A percentile compares a stretch with the other conserved stretches of the same genome.
Conservation (phyloP, 2,329 filamentous ascomycete species). For the Paecilomyces variotii region DNA sequence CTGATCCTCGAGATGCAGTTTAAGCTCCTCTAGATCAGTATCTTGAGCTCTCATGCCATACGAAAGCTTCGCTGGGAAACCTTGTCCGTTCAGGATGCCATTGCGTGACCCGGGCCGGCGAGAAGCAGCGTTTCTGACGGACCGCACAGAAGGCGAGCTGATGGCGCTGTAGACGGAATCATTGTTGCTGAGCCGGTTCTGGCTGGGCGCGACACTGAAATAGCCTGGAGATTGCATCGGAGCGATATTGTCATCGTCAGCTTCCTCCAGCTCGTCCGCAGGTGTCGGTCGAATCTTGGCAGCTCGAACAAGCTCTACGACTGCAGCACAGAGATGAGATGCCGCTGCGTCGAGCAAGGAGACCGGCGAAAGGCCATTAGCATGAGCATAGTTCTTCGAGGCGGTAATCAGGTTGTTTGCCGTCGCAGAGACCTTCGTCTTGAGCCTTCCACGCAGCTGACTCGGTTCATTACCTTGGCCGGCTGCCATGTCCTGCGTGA, state of each 20-base stretch:
- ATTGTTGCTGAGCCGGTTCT: conserved; percentile 49
- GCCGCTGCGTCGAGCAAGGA: conserved; percentile 88
- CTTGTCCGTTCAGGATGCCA: conserved; percentile 22
- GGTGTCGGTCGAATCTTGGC: conserved; percentile 78
- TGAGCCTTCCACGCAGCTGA: conserved; percentile 61
- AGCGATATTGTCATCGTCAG: conserved; percentile 57
- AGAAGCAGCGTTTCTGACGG: conserved; percentile 23
- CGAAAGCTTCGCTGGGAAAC: conserved; percentile 22
- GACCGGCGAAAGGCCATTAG: conserved; percentile 82
- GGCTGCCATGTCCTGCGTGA: conserved; percentile 67
- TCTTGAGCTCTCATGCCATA: conserved; percentile 37
- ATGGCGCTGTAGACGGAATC: conserved; percentile 70
- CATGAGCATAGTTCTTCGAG: conserved; percentile 79
- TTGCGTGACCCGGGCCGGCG: conserved; percentile 22
- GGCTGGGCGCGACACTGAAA: conserved; percentile 51
- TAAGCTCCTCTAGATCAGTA: conserved; percentile 52
- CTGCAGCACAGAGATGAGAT: conserved; percentile 74
- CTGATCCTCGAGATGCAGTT: conserved; percentile 76
- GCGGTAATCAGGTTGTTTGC: conserved; percentile 95
- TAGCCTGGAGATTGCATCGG: conserved; percentile 62
- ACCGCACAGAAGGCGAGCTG: conserved; percentile 50
- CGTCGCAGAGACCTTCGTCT: conserved; percentile 76
- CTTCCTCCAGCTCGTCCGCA: conserved; percentile 66
- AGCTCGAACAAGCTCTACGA: conserved; percentile 75
- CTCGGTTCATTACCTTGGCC: conserved; percentile 51